phyloP scores from a whole-genome alignment of 805 yeast genomes.

The Maudiozyma serrabonitensis region DNA sequence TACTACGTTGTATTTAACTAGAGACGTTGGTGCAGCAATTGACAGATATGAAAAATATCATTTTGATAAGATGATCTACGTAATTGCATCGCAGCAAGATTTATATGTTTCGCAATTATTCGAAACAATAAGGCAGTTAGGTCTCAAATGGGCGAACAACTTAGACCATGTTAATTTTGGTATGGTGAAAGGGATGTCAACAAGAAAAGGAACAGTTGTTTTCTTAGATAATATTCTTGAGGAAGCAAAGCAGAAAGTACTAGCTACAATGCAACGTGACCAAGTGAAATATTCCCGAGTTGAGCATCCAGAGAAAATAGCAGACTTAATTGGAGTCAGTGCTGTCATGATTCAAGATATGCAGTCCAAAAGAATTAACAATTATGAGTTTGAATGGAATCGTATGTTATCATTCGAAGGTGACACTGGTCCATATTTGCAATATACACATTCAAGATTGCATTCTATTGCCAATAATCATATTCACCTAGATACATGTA shows the following conservation, averaged over 20 bases:
- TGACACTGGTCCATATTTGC: constrained; percentile 97
- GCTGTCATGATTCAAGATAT: constrained; percentile 98
- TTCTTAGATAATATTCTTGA: constrained; percentile 87
- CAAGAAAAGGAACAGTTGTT: constrained; percentile 97
- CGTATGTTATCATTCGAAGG: constrained; percentile 98
- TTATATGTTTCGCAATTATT: constrained; percentile 87
- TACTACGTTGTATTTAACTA: constrained; percentile 81
- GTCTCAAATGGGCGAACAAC: constrained; percentile 72
- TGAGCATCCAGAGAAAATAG: constrained; percentile 86
- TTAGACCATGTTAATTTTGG: constrained; percentile 86
- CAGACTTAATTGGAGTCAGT: constrained; percentile 89
- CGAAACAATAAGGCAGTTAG: constrained; percentile 85
- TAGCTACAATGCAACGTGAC: constrained; percentile 89
- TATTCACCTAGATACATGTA: constrained; percentile 33
- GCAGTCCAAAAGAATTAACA: constrained; percentile 93
- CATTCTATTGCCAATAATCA: constrained; percentile 88
- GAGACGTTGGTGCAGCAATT: constrained; percentile 94
- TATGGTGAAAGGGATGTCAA: constrained; percentile 96
- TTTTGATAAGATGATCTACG: constrained; percentile 93
- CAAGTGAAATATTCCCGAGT: constrained; percentile 85
- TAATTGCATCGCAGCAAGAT: constrained; percentile 93
- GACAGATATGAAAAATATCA: constrained; percentile 74
- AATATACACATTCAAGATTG: constrained; percentile 94
- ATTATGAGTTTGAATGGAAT: constrained; percentile 93
- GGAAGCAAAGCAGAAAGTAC: constrained; percentile 89